Evolutionary conservation across 495 filamentous ascomycete species (phyloP), one percentile per base, ranked within the genome.

Genomic region (Hypoxylon rickii): DNA sequence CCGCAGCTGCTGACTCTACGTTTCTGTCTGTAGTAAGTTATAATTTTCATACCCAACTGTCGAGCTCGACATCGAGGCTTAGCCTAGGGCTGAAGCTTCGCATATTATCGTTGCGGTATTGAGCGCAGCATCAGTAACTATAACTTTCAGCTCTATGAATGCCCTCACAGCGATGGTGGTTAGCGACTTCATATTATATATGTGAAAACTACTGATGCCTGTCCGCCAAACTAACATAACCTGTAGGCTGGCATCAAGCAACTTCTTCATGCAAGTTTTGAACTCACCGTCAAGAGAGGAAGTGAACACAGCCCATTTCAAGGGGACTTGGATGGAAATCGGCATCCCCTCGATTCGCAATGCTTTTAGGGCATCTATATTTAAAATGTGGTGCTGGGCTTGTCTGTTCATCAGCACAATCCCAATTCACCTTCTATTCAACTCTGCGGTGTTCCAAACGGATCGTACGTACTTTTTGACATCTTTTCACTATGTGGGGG

Each of bases 241-340:
- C 12, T n/a, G 1, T n/a, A 66, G 63, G 47, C 47, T 66, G n/a
- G 63, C 63, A 47, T 66, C 63, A 15, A 59, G 54, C 20, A 66
- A 66, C 40, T 76, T 77, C 39, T 67, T 66, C 19, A 77, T 76
- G 75, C 74, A 77, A 51, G 59, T 67, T 39, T 51, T 76, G 3
- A 65, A 65, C 16, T 58, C 72, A 3, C 76, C 76, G 3, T 73
- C 72, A 1, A 64, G 76, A 6, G 43, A 67, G 22, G 74, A 78
- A 32, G 41, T 78, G 17, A 65, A 77, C 31, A 38, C 12, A 21
- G 73, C 73, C 1, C 75, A 78, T 62, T 38, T 49, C 2, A 41
- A 49, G 21, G 40, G 52, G 0, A 60, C 55, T 8, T 77, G 71
- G 74, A 44, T 79, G 19, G 71, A 71, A 43, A 70, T 79, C 29